Evolutionary conservation across 2,329 filamentous ascomycete species (phyloP).

Genomic region (Myriosclerotinia curreyana): DNA sequence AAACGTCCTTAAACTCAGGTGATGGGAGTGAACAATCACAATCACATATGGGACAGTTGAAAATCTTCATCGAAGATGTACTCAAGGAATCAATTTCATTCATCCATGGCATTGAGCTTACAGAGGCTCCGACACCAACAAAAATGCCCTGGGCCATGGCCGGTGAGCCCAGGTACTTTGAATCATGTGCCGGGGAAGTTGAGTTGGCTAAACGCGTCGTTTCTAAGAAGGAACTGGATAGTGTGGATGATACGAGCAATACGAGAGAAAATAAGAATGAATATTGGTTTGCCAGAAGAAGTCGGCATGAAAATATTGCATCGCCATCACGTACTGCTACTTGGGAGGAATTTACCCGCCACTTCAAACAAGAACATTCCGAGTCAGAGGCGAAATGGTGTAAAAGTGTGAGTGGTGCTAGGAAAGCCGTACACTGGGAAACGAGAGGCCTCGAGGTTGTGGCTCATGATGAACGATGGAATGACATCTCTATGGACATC

Average conservation of each 20-base stretch:
- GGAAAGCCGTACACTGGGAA: constrained; percentile 47
- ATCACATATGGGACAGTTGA: constrained; percentile 38
- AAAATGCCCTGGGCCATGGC: constrained; percentile 49
- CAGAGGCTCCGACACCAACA: too few relatives aligned
- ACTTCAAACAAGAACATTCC: constrained; percentile 57
- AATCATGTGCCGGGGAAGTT: constrained; percentile 51
- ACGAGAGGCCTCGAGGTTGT: constrained; percentile 44
- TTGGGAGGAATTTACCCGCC: constrained; percentile 61
- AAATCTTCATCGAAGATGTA: constrained; percentile 50
- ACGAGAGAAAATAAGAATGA: constrained; percentile 44
- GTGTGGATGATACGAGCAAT: constrained; percentile 38
- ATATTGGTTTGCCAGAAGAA: constrained; percentile 63
- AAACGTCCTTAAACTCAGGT: neutral
- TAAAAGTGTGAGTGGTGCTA: constrained; percentile 50
- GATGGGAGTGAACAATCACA: constrained; percentile 21
- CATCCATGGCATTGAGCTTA: constrained; percentile 50
- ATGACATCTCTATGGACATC: constrained; percentile 49
- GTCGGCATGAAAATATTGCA: constrained; percentile 55
- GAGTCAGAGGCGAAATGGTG: constrained; percentile 58
- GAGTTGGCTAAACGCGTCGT: constrained; percentile 53
- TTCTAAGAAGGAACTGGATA: constrained; percentile 44
- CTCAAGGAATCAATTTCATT: constrained; percentile 60
- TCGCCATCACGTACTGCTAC: constrained; percentile 50
- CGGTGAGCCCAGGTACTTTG: constrained; percentile 46
- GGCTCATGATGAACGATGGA: constrained; percentile 45